phyloP scores from a whole-genome alignment of 2,329 filamentous ascomycete species.

The Talaromyces marneffei region DNA sequence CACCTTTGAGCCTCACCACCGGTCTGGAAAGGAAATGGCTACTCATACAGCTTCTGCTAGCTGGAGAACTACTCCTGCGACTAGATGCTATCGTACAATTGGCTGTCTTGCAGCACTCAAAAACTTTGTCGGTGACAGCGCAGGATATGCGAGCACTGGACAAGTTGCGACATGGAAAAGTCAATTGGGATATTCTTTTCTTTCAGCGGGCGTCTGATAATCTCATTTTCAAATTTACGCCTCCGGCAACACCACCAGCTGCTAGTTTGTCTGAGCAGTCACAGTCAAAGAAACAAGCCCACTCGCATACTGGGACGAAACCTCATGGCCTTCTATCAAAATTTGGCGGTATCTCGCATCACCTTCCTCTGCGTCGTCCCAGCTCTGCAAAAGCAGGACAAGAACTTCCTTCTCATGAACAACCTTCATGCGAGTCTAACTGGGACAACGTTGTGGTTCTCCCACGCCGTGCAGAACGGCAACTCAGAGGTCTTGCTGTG shows the following conservation, averaged over 20 bases:
- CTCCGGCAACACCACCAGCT: neutral
- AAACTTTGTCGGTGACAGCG: conserved; percentile 34
- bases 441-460: conserved; percentile 31
- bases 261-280: neutral
- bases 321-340: conserved; percentile 21
- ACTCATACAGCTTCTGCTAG: conserved; percentile 50
- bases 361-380: neutral
- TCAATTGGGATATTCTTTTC: conserved; percentile 53
- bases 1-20: neutral
- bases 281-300: neutral
- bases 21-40: conserved; percentile 41
- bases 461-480: conserved; percentile 34
- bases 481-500: conserved; percentile 46
- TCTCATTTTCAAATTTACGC: conserved; percentile 34
- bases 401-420: neutral
- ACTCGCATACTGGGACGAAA: neutral
- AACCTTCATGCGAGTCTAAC: conserved; percentile 20
- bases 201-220: conserved; percentile 50
- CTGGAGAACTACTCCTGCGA: conserved; percentile 51
- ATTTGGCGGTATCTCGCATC: conserved; percentile 23
- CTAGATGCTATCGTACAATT: conserved; percentile 44
- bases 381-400: neutral
- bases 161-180: conserved; percentile 45
- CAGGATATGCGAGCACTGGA: conserved; percentile 44
- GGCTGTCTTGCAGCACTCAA: conserved; percentile 36